Conservation (phyloP, 2,329 filamentous ascomycete genomes). For the Fusarium sp. region DNA sequence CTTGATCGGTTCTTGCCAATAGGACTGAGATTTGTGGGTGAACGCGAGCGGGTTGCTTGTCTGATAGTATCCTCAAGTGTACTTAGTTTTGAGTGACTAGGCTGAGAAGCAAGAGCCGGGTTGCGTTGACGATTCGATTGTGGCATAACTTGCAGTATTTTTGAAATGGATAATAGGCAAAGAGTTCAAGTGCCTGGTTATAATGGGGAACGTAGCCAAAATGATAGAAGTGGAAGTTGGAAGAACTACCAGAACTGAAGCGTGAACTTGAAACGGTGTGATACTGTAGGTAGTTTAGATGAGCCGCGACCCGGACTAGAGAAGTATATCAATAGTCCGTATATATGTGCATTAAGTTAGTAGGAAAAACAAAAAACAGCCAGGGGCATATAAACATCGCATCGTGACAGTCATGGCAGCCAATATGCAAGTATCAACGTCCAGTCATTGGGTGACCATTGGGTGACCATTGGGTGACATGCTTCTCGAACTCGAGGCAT, state of each 20-base stretch:
- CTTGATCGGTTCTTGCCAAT: conserved; percentile 11
- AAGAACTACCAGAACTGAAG: background rate
- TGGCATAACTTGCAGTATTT: conserved; percentile 1
- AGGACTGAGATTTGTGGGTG: conserved; percentile 29
- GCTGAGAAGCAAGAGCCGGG: conserved; percentile 12
- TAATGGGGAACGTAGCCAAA: background rate
- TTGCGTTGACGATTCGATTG: conserved; percentile 25
- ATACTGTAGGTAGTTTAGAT: background rate
- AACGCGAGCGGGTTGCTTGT: conserved; percentile 27
- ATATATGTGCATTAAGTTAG: background rate
- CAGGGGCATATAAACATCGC: conserved; percentile 16
- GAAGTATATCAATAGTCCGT: background rate
- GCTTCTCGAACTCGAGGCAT: conserved; percentile 25
- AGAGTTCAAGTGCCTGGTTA: background rate
- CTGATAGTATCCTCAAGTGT: conserved; percentile 21
- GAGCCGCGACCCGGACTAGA: background rate
- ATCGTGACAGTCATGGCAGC: conserved; percentile 12
- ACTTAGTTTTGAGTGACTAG: conserved; percentile 12
- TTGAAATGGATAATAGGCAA: conserved; percentile 22
- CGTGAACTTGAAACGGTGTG: conserved; percentile 1
- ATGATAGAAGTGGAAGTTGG: background rate
- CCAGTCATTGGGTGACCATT: conserved; percentile 23
- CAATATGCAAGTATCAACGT: conserved; percentile 26
- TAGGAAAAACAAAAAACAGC: conserved; percentile 4
- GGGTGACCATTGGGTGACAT: conserved; percentile 4